Percentiles rank a stretch among this genome's conserved stretches.
These are phyloP conservation scores for Scleroderma citrinum DNA, from an alignment of 768 basidiomycete genomes.

Conservation along the genomic window DNA sequence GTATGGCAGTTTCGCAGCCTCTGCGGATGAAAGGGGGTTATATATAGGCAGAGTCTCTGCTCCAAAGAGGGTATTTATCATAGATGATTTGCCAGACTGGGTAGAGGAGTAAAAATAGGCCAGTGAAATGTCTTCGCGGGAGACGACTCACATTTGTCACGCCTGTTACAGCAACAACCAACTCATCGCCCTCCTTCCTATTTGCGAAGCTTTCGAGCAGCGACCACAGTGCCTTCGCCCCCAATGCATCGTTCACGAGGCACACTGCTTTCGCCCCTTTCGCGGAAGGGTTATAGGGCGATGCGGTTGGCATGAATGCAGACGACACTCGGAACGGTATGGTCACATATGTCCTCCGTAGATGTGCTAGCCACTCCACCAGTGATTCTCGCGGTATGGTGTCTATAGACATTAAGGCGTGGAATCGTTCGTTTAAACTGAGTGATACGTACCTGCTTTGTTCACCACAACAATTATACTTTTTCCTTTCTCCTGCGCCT, in stretches of 20 bases:
- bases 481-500: constrained; percentile 38
- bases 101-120: constrained; percentile 8
- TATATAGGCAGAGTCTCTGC: constrained; percentile 54
- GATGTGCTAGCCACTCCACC: constrained; percentile 56
- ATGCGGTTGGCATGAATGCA: constrained; percentile 48
- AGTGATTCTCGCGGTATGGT: constrained; percentile 74
- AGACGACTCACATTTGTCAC: constrained; percentile 65
- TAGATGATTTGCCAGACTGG: constrained; percentile 78
- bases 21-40: constrained; percentile 36
- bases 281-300: constrained; percentile 24
- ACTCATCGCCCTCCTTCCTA: constrained; percentile 40
- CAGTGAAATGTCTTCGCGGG: too few species aligned
- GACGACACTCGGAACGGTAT: constrained; percentile 71
- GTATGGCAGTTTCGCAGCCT: constrained; percentile 43
- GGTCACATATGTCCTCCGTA: constrained; percentile 57
- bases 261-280: constrained; percentile 40
- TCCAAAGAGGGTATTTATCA: constrained; percentile 72
- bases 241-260: constrained; percentile 51
- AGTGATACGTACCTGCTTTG: constrained; percentile 67
- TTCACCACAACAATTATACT: constrained; percentile 67
- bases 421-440: neutral
- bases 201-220: constrained; percentile 43
- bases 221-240: constrained; percentile 46
- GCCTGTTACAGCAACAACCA: constrained; percentile 79
- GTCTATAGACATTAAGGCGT: constrained; percentile 40